A percentile compares a stretch with the other conserved stretches of the same genome.
These are phyloP conservation scores for Nemania abortiva DNA, from an alignment of 2,329 filamentous ascomycete species.

Conservation along the genomic window DNA sequence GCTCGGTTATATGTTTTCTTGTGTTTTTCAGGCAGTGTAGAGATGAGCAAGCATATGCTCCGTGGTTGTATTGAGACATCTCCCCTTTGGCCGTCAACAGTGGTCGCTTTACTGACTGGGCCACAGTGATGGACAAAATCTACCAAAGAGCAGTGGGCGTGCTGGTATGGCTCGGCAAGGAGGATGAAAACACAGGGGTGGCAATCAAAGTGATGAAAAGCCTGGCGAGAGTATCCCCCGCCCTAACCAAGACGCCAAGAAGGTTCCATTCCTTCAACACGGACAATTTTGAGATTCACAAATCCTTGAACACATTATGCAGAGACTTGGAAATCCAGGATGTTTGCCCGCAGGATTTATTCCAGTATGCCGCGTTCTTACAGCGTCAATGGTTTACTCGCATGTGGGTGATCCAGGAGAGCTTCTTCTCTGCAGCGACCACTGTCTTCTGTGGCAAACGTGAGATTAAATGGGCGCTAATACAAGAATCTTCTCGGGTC, in stretches of 20 bases:
- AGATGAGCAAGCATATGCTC: neutral
- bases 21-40: neutral
- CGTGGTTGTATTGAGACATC: neutral
- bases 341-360: constrained; percentile 4
- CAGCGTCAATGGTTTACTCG: constrained; percentile 33
- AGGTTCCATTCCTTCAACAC: constrained; percentile 13
- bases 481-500: constrained; percentile 23
- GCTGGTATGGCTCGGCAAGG: constrained; percentile 29
- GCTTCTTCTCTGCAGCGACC: constrained; percentile 23
- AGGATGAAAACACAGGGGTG: constrained; percentile 21
- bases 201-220: constrained; percentile 25
- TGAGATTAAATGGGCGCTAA: constrained; percentile 21
- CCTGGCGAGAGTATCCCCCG: constrained; percentile 10
- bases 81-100: neutral
- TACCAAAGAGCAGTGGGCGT: constrained; percentile 25
- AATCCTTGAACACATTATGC: neutral
- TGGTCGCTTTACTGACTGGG: neutral
- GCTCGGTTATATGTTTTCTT: neutral
- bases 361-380: constrained; percentile 22
- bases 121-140: constrained; percentile 27
- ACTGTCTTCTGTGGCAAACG: constrained; percentile 17
- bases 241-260: neutral
- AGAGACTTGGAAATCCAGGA: constrained; percentile 6
- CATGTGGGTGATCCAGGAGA: constrained; percentile 33
- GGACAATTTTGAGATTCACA: constrained; percentile 8